Evolutionary conservation across 306 rosid species (phyloP).

Genomic region (Quercus parvula): DNA sequence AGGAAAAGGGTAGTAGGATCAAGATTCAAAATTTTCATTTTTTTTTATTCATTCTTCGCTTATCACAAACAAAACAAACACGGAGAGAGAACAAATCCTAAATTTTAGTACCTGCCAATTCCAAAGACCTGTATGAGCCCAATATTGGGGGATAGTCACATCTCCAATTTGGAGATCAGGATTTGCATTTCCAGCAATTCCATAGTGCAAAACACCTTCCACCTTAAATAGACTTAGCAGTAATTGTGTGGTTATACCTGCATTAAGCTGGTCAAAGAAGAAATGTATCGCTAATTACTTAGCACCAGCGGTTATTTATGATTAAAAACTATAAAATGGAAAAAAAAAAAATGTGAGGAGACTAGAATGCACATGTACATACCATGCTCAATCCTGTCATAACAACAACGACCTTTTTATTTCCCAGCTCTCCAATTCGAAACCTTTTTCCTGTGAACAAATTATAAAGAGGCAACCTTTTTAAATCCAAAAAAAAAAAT

Average conservation of each 20-base stretch:
- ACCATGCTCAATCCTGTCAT: slow-evolving; percentile 79
- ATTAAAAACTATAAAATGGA: neutral
- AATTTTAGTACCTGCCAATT: slow-evolving; percentile 66
- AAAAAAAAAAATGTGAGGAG: neutral
- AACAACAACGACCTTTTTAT: slow-evolving; percentile 48
- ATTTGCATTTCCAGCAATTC: slow-evolving; percentile 78
- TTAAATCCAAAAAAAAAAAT: neutral
- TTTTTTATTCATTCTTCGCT: neutral
- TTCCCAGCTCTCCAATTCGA: slow-evolving; percentile 54
- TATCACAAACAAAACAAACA: too few species aligned
- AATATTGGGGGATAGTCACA: slow-evolving; percentile 61
- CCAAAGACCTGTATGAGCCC: slow-evolving; percentile 89
- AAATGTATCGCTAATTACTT: neutral
- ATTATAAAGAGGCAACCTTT: neutral
- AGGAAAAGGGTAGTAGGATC: too few species aligned
- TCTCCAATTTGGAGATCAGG: slow-evolving; percentile 71
- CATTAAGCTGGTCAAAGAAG: slow-evolving; percentile 52
- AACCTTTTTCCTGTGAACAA: slow-evolving; percentile 55
- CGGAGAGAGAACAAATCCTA: neutral
- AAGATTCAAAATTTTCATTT: neutral
- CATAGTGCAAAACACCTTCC: slow-evolving; percentile 63
- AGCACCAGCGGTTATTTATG: neutral
- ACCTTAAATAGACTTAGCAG: slow-evolving; percentile 50
- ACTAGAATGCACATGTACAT: neutral
- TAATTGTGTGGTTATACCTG: slow-evolving; percentile 61